phyloP scores from a whole-genome alignment of 306 rosid genomes.

The Casuarina equisetifolia region DNA sequence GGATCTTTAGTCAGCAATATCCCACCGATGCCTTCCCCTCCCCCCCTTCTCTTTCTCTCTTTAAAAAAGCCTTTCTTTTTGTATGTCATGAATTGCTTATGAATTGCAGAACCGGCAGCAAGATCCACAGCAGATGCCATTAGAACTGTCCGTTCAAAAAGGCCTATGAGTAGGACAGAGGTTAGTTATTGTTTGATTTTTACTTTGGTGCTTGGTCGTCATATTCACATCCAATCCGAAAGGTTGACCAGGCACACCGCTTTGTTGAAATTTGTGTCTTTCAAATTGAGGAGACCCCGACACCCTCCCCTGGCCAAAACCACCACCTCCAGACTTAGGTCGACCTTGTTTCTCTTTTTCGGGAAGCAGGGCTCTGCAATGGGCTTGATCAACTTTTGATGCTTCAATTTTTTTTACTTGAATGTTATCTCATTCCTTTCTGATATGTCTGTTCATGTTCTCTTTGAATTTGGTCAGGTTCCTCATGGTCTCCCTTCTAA shows the following conservation, averaged over 20 bases:
- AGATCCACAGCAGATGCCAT: slow-evolving; percentile 66
- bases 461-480: slow-evolving; percentile 57
- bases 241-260: background rate
- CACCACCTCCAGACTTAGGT: background rate
- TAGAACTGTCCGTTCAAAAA: slow-evolving; percentile 55
- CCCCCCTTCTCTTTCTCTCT: too few relatives aligned
- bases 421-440: slow-evolving; percentile 19
- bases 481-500: slow-evolving; percentile 67
- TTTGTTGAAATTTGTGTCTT: background rate
- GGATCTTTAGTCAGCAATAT: slow-evolving; percentile 20
- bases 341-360: background rate
- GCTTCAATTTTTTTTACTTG: slow-evolving; percentile 4
- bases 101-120: slow-evolving; percentile 57
- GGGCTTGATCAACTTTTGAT: slow-evolving; percentile 1
- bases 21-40: background rate
- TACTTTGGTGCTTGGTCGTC: slow-evolving; percentile 1
- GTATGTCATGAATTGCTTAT: slow-evolving; percentile 29
- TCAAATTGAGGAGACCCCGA: background rate
- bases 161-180: slow-evolving; percentile 85
- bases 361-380: background rate
- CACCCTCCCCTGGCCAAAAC: too few relatives aligned
- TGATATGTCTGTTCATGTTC: slow-evolving; percentile 9
- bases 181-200: slow-evolving; percentile 44
- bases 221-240: background rate
- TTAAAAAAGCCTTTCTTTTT: background rate